Percentiles rank a stretch among this genome's conserved stretches.
Evolutionary conservation across 371 early-diverging fungal genomes (phyloP).

Genomic region (Rhizopus delemar): DNA sequence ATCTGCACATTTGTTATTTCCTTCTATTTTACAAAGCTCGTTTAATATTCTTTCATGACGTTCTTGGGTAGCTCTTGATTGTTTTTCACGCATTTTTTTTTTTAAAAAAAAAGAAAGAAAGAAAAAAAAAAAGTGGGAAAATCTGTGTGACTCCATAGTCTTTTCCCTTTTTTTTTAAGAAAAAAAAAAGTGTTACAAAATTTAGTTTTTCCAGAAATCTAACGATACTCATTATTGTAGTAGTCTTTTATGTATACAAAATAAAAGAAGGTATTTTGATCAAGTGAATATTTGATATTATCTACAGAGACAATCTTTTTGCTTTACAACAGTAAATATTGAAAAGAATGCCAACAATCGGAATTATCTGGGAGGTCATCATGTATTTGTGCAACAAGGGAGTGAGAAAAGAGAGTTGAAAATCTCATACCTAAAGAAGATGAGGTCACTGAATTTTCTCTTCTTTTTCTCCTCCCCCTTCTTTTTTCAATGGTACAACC

Average conservation of each 20-base stretch:
- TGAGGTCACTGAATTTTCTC: not conserved
- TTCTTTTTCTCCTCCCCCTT: not conserved
- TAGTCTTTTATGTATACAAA: not conserved
- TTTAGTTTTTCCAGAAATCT: not conserved
- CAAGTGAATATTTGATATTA: no score
- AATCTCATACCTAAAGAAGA: no score
- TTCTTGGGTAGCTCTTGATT: constrained; percentile 46
- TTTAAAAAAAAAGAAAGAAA: constrained; percentile 1
- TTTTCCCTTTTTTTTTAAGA: not conserved
- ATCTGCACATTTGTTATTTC: constrained; percentile 81
- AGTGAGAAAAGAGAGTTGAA: no score
- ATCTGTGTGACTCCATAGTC: not conserved
- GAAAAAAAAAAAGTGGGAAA: constrained; percentile 1
- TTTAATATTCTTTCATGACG: constrained; percentile 64
- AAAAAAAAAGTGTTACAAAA: not conserved
- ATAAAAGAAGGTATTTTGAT: no score
- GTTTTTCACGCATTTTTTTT: constrained; percentile 38
- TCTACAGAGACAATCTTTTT: no score
- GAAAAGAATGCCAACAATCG: no score
- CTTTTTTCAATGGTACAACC: constrained; percentile 28
- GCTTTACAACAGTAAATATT: no score
- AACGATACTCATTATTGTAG: not conserved
- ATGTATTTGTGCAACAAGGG: no score
- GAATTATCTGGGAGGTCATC: no score
- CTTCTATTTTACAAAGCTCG: constrained; percentile 72